Percentiles rank a stretch among this genome's conserved stretches.
Conservation (phyloP, 2,329 filamentous ascomycete species). For the Ilyonectria sp. region DNA sequence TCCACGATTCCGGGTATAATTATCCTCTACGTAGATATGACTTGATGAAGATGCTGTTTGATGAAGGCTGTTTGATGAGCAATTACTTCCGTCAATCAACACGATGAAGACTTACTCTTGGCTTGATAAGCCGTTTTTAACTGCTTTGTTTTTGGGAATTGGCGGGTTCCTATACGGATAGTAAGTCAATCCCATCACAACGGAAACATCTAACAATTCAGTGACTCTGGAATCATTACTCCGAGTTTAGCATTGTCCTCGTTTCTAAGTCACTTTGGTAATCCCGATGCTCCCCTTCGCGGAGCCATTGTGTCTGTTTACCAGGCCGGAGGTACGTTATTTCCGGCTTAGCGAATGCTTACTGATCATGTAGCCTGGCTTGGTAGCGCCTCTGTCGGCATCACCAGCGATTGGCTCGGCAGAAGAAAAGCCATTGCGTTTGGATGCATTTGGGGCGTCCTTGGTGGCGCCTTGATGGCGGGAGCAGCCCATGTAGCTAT, state of each 20-base stretch:
- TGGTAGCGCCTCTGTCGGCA: conserved; percentile 57
- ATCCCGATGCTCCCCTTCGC: conserved; percentile 52
- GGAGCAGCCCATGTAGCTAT: conserved; percentile 58
- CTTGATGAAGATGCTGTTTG: not conserved
- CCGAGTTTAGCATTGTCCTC: conserved; percentile 56
- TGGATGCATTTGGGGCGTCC: conserved; percentile 57
- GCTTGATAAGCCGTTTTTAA: conserved; percentile 57
- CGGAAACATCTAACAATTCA: conserved; percentile 25
- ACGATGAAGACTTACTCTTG: conserved; percentile 49
- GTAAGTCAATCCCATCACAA: conserved; percentile 36
- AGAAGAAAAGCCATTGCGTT: conserved; percentile 58
- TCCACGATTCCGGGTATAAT: conserved; percentile 34
- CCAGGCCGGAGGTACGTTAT: conserved; percentile 54
- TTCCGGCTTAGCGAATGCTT: not conserved
- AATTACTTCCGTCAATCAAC: not conserved
- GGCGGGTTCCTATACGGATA: conserved; percentile 59
- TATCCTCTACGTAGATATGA: conserved; percentile 24
- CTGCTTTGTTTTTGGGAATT: conserved; percentile 57
- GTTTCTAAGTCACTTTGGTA: conserved; percentile 54
- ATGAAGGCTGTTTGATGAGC: not conserved
- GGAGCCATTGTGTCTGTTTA: conserved; percentile 59
- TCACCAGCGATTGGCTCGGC: conserved; percentile 56
- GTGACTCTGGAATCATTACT: conserved; percentile 60
- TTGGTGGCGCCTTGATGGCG: conserved; percentile 58
- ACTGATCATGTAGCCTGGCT: conserved; percentile 52